Base-by-base conservation (phyloP, 331 rosid genomes). In the Spiraea crenata region DNA sequence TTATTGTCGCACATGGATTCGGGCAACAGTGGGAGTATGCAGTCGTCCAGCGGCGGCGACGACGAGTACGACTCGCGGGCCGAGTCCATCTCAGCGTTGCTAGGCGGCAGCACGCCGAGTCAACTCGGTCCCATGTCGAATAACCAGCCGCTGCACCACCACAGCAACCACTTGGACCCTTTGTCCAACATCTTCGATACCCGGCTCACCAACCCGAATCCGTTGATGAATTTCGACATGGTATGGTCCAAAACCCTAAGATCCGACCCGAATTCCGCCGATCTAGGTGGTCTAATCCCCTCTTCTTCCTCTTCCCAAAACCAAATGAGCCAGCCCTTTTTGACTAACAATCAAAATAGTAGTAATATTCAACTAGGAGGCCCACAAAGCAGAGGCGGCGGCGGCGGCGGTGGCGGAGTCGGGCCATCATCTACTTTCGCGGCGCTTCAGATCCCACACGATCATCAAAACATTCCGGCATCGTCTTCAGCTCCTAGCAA, bases 61-160 rank as follows among this genome's bases (percentile, higher is more conserved):
- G 97, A 95, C 12, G 99, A 95, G 84, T 89, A 84, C 63, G 96
- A 95, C 41, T 95, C 97, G 84, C 91, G 91, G 78, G 85, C 82
- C 41, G 91, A 86, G 31, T 85, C 92, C 20, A 65, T 85, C 76
- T 80, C 99, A 0, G 73, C 87, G 20, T 80, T 82, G 57, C 73
- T 82, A 49, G 76, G 44, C 73, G 72, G 57, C 63, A 62, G 45
- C 54, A 65, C 78, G 3, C 19, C 52, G 0, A n/a, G 16, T 59
- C 77, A 72, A 62, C 42, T 73, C 31, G 72, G 50, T 39, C 39
- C 82, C 70, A 76, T 79, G 77, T 7, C 66, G 39, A 74, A 59
- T 34, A 19, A 60, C 63, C 59, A 76, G 31, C 70, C 73, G 13
- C 73, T 5, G 55, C 60, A 13, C 63, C 79, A 16, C 65, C 79